Base-by-base conservation (phyloP, 257 asterid species). In the Solanum bukasovii region DNA sequence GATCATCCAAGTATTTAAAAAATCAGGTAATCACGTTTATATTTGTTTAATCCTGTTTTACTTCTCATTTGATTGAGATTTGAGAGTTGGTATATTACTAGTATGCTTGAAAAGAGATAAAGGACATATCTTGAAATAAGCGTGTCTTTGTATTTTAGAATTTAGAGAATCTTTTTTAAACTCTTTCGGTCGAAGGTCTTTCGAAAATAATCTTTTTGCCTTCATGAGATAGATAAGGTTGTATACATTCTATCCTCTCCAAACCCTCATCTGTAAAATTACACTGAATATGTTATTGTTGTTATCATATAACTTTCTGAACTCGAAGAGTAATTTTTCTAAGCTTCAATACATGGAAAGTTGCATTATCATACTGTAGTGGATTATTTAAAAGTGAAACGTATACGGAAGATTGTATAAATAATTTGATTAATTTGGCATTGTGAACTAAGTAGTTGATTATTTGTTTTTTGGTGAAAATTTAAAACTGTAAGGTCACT, bases 401-500 rank as follows among this genome's bases (percentile, higher is more conserved):
- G 46, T 34, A 34, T 34, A 33, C 16, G 27, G 56, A 77, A 40
- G 12, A n/a, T 13, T 38, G 27, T 40, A 77, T 40, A 40, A 3
- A 35, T 77, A 1, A 77, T 40, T 13, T 6, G 1, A n/a, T 77
- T 38, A 37, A 77, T 77, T 37, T 77, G 34, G 11, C 20, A 38
- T 77, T 75, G 83, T 40, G 35, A 77, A 44, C 5, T 77, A 77
- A 4, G 1, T 77, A 0, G 49, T 78, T n/a, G 63, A 31, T 78
- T 78, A 13, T 40, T 78, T 14, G 29, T 42, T 42, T 25, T 42
- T 38, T 61, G 31, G 29, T 33, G 42, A 25, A 49, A 78, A 61
- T 61, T 65, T 84, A 56, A 88, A 84, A 87, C 18, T 33, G 27
- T 75, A 33, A 65, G 42, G 91, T 93, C 92, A 12, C 65, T 82